Evolutionary conservation across 23 red algal genomes (phyloP), one percentile per base, ranked within the genome.

Genomic region (Gracilaria caudata): DNA sequence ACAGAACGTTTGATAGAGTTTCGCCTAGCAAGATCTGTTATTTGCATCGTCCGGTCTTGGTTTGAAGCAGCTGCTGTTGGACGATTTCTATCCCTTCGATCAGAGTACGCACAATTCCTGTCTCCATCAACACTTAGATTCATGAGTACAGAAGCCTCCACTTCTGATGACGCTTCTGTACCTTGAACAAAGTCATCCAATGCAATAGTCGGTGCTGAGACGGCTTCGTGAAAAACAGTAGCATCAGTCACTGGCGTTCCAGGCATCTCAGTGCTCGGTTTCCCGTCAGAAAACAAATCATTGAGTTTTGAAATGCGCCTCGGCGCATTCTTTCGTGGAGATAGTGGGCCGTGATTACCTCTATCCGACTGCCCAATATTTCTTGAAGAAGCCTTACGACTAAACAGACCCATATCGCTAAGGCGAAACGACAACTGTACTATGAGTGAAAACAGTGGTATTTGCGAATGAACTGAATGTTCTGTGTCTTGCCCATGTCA

Each of bases 1-100:
- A 89, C 71, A 32, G 85, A 77, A 54, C 70, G 68, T 21, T 89
- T 89, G 25, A 89, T 78, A 3, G 85, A 60, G 35, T 64, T 66
- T 60, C 85, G 51, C 25, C 54, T 78, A 54, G 85, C 71, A 21
- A 89, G 44, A 17, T 64, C 34, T 3, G 85, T 79, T 14, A 79
- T 43, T 51, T 65, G 51, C 19, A 79, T 61, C 35, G 39, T 46
- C 10, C 77, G 51, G 51, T 80, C 77, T 80, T 80, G 77, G 36
- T 34, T 49, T 24, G 47, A 32, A 80, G 33, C 20, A 2, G 77
- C 35, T 61, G 77, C 1, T 61, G 0, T 80, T 3, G 33, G 3
- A 37, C 77, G 77, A 23, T 58, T 25, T 43, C 77, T 80, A 36
- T 80, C 56, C 46, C 29, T 63, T 80, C 56, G 51, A 80, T 60